Conservation (phyloP, 1,139 yeast species). For the Kodamaea fungicola region DNA sequence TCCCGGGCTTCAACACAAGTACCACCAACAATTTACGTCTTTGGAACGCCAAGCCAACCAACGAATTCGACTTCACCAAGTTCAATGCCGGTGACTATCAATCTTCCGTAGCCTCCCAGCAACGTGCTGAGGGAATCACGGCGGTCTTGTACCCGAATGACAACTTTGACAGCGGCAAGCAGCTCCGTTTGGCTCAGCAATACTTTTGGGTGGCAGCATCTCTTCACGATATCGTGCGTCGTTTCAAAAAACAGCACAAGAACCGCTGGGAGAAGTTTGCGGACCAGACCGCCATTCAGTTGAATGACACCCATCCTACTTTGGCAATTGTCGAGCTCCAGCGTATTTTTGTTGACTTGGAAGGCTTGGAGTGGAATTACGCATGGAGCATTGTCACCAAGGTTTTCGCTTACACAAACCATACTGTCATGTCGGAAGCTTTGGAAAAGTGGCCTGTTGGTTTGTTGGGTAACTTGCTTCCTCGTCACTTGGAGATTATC, state of each 20-base stretch:
- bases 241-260: slow-evolving; percentile 77
- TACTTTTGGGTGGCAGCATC: slow-evolving; percentile 98
- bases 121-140: slow-evolving; percentile 86
- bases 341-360: slow-evolving; percentile 80
- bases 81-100: slow-evolving; percentile 91
- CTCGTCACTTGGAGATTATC: slow-evolving; percentile 89
- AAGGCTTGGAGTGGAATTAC: slow-evolving; percentile 72
- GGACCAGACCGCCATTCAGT: slow-evolving; percentile 85
- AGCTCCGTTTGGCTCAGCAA: slow-evolving; percentile 89
- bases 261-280: slow-evolving; percentile 76
- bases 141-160: slow-evolving; percentile 92
- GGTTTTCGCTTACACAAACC: slow-evolving; percentile 91
- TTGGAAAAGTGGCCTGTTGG: slow-evolving; percentile 94
- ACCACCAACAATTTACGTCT: slow-evolving; percentile 87
- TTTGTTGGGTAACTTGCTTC: slow-evolving; percentile 70
- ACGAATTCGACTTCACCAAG: slow-evolving; percentile 88
- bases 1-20: slow-evolving; percentile 82
- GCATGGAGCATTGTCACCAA: slow-evolving; percentile 83
- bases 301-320: slow-evolving; percentile 95
- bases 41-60: slow-evolving; percentile 89
- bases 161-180: slow-evolving; percentile 88
- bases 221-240: slow-evolving; percentile 83
- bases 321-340: slow-evolving; percentile 87
- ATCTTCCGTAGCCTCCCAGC: slow-evolving; percentile 80
- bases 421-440: slow-evolving; percentile 93